Evolutionary conservation across 2,329 filamentous ascomycete species (phyloP).

Genomic region (Alternaria alternata): DNA sequence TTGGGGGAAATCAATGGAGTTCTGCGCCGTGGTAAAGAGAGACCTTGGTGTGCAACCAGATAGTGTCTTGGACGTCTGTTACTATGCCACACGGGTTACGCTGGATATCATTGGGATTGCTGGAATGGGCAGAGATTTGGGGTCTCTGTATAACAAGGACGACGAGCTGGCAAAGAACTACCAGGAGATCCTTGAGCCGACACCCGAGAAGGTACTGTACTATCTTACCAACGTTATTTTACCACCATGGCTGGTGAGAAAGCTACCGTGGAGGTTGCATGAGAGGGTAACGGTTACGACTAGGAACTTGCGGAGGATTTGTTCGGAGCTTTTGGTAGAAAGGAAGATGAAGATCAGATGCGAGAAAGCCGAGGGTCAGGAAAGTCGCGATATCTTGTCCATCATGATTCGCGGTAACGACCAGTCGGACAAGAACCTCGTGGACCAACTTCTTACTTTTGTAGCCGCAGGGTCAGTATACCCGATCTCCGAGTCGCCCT

Average conservation of each 20-base stretch:
- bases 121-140: slow-evolving; percentile 56
- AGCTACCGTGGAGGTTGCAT: slow-evolving; percentile 60
- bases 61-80: slow-evolving; percentile 53
- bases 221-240: slow-evolving; percentile 53
- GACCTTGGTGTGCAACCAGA: slow-evolving; percentile 55
- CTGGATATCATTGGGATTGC: slow-evolving; percentile 58
- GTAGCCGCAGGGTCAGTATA: slow-evolving; percentile 61
- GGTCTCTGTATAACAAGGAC: slow-evolving; percentile 51
- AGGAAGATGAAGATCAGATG: slow-evolving; percentile 53
- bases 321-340: slow-evolving; percentile 57
- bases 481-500: background rate
- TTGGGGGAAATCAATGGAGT: slow-evolving; percentile 78
- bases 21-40: slow-evolving; percentile 68
- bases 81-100: slow-evolving; percentile 55
- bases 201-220: slow-evolving; percentile 57
- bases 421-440: slow-evolving; percentile 62
- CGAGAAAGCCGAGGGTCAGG: slow-evolving; percentile 39
- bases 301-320: slow-evolving; percentile 52
- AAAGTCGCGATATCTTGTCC: slow-evolving; percentile 55
- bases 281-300: slow-evolving; percentile 50
- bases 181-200: slow-evolving; percentile 57
- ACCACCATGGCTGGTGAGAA: slow-evolving; percentile 48
- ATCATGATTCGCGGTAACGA: slow-evolving; percentile 61
- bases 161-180: slow-evolving; percentile 55
- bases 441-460: slow-evolving; percentile 65